Percentiles rank a stretch among this genome's conserved stretches.
Evolutionary conservation across 179 eudicot genomes (phyloP).

Genomic region (Actinidia polygama): DNA sequence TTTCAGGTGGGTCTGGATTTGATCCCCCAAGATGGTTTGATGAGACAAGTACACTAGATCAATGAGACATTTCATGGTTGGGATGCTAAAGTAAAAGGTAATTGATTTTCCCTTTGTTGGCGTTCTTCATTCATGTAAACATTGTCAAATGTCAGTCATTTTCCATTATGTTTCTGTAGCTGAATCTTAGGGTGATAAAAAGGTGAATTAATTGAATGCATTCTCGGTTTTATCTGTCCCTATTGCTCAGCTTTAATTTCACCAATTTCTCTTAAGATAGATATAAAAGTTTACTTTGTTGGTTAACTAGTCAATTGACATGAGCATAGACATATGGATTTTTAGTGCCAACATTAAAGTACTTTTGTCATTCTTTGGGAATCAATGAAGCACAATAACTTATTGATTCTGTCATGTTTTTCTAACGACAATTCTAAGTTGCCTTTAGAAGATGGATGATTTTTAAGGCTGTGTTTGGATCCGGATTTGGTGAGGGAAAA

Average conservation of each 20-base stretch:
- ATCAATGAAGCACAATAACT: not conserved
- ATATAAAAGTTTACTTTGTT: not conserved
- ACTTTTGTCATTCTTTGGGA: not conserved
- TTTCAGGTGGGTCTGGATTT: conserved; percentile 83
- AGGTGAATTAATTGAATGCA: not conserved
- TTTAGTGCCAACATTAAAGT: not conserved
- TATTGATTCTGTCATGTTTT: not conserved
- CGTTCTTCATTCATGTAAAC: not conserved
- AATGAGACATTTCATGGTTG: not conserved
- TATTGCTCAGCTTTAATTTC: not conserved
- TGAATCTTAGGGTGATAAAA: not conserved
- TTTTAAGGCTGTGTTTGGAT: no score
- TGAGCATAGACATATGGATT: not conserved
- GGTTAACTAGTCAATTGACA: not conserved
- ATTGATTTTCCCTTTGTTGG: no score
- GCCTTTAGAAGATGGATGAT: not conserved
- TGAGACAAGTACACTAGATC: conserved; percentile 46
- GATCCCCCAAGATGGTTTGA: conserved; percentile 95
- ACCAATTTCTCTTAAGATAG: not conserved
- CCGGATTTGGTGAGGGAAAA: no score
- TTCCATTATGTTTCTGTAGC: not conserved
- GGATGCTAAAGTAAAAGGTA: conserved; percentile 5
- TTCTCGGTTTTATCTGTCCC: not conserved
- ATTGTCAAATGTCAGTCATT: not conserved
- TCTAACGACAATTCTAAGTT: not conserved